phyloP scores from a whole-genome alignment of 352 stramenopile species.

The Phytophthora vignae region DNA sequence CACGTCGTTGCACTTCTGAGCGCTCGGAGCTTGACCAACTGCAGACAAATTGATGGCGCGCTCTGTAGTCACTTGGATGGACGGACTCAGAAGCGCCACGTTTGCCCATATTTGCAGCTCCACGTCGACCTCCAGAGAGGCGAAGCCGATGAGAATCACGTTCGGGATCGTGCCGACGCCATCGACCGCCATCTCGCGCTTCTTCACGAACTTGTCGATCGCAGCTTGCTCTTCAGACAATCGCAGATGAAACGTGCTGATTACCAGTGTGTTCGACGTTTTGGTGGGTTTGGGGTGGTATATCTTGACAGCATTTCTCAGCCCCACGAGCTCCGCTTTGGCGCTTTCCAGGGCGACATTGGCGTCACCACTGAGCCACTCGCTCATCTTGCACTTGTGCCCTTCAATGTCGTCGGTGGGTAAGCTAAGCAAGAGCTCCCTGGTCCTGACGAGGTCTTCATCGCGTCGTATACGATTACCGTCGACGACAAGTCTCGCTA shows the following conservation, averaged over 20 bases:
- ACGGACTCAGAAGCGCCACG: slow-evolving; percentile 18
- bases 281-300: background rate
- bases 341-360: slow-evolving; percentile 4
- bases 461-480: background rate
- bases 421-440: background rate
- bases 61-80: slow-evolving; percentile 4
- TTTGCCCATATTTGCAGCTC: slow-evolving; percentile 19
- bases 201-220: slow-evolving; percentile 27
- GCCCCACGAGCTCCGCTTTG: slow-evolving; percentile 17
- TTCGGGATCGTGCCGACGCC: slow-evolving; percentile 3
- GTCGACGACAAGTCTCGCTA: slow-evolving; percentile 2
- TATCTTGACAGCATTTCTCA: slow-evolving; percentile 7
- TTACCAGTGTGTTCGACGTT: slow-evolving; percentile 3
- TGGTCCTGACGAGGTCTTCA: background rate
- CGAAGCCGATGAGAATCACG: slow-evolving; percentile 24
- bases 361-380: slow-evolving; percentile 18
- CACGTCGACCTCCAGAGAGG: slow-evolving; percentile 19
- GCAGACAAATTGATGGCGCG: slow-evolving; percentile 14
- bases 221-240: slow-evolving; percentile 14
- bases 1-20: background rate
- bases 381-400: background rate
- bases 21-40: background rate
- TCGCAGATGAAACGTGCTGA: slow-evolving; percentile 15
- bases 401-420: background rate
- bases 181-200: background rate